Evolutionary conservation across 768 basidiomycete genomes (phyloP), one percentile per base, ranked within the genome.

Genomic region (Galerina marginata): DNA sequence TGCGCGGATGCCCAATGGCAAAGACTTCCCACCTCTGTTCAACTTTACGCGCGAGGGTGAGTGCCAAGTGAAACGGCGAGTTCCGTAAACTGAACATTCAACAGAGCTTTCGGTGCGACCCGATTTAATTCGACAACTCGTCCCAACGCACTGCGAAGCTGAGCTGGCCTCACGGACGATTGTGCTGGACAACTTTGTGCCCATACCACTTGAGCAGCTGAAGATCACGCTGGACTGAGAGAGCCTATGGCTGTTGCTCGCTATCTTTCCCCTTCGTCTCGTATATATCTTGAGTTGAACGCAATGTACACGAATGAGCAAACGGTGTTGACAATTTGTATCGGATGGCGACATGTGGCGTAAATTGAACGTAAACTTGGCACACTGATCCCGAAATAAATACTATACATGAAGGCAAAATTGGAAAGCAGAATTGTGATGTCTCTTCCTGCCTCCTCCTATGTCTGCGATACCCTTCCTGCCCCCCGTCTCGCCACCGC

Each of bases 121-220:
- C 54, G 97, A 98, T 72, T 79, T 99, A 68, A 96, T 92, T 76
- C 89, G 87, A 65, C 87, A 89, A 79, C 87, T 99, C 54, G 95
- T 99, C 57, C 97, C 97, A 55, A 79, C 86, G 68, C 88, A 94
- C 78, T 91, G 88, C 76, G 95, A 98, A 84, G 79, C 88, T 65
- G 94, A 93, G 82, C 86, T 99, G 75, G 85, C 84, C 77, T 89
- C 85, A 65, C 88, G 93, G 77, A 88, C 87, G 48, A 93, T 98
- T 79, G 85, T 90, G 74, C 77, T 98, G 75, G 89, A 96, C 71
- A 87, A 86, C 65, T 99, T 98, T 81, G 91, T 90, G 76, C 97
- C 97, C 75, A 96, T 98, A 90, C 95, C 96, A 75, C 81, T 95
- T 76, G 96, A 99, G 74, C 89, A 97, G 77, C 79, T 98, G 79